phyloP scores from a whole-genome alignment of 73 alveolate species.

The Tetrahymena malaccensis region DNA sequence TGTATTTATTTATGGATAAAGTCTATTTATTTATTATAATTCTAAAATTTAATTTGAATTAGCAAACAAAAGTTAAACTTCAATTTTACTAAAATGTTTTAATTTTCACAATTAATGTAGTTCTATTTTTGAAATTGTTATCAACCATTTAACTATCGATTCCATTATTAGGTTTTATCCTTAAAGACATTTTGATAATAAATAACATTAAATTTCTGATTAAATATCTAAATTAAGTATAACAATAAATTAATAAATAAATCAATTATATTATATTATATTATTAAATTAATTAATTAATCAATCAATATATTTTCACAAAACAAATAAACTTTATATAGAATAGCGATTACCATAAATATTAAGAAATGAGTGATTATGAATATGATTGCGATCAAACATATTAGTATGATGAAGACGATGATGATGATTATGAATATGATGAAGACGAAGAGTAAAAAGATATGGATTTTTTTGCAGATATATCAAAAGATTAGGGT shows the following conservation, averaged over 20 bases:
- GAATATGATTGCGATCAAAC: neutral
- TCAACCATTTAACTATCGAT: too few species aligned
- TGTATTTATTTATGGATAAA: too few species aligned
- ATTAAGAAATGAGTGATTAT: neutral
- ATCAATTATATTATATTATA: neutral
- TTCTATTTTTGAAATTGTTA: too few species aligned
- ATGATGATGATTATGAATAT: neutral
- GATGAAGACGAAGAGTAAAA: neutral
- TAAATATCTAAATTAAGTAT: neutral
- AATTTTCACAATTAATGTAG: too few species aligned
- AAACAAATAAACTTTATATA: neutral
- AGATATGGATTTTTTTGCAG: neutral
- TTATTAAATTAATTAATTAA: too few species aligned
- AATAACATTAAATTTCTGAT: neutral
- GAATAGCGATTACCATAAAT: neutral
- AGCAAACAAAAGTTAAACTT: too few species aligned
- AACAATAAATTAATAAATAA: too few species aligned
- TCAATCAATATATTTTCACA: neutral
- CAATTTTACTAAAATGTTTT: too few species aligned
- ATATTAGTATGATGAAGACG: neutral
- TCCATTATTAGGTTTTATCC: too few species aligned
- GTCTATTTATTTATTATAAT: too few species aligned
- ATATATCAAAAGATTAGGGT: neutral
- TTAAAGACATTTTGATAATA: too few species aligned
- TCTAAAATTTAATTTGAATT: too few species aligned